Evolutionary conservation across 345 rosid genomes (phyloP).

Genomic region (Citrus reticulata): DNA sequence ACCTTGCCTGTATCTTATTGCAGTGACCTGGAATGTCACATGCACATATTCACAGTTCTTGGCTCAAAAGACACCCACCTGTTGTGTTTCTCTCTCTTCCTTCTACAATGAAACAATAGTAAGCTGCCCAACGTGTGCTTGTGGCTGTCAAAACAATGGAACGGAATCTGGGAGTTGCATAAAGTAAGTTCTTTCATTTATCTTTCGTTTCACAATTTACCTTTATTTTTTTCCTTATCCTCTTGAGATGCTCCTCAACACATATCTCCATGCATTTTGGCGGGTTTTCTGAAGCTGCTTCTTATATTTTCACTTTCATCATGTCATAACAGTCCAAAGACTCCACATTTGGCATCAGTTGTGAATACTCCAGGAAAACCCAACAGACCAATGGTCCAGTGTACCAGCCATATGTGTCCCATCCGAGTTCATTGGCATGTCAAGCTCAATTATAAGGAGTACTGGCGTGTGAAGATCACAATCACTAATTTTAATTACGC

Average conservation of each 20-base stretch:
- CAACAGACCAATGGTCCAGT: constrained; percentile 54
- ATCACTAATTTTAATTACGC: constrained; percentile 79
- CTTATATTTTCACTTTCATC: constrained; percentile 5
- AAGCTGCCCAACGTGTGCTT: constrained; percentile 75
- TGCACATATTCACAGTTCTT: constrained; percentile 92
- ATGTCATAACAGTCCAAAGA: constrained; percentile 45
- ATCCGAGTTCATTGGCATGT: constrained; percentile 86
- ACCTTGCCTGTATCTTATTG: constrained; percentile 11
- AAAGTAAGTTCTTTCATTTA: constrained; percentile 40
- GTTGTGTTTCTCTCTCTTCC: constrained; percentile 90
- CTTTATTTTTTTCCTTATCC: neutral
- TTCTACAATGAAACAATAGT: constrained; percentile 82
- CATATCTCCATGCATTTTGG: neutral
- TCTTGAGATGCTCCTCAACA: neutral
- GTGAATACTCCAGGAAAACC: constrained; percentile 43
- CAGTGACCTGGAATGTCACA: constrained; percentile 99
- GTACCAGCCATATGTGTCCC: constrained; percentile 92
- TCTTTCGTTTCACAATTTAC: neutral
- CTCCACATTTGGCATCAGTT: constrained; percentile 64
- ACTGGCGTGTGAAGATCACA: constrained; percentile 91
- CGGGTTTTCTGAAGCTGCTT: neutral
- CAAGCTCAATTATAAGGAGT: constrained; percentile 81
- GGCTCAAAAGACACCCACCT: constrained; percentile 79
- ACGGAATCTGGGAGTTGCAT: constrained; percentile 52
- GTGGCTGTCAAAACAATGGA: constrained; percentile 69